Conservation (phyloP, 306 rosid species). For the Malus domestica region DNA sequence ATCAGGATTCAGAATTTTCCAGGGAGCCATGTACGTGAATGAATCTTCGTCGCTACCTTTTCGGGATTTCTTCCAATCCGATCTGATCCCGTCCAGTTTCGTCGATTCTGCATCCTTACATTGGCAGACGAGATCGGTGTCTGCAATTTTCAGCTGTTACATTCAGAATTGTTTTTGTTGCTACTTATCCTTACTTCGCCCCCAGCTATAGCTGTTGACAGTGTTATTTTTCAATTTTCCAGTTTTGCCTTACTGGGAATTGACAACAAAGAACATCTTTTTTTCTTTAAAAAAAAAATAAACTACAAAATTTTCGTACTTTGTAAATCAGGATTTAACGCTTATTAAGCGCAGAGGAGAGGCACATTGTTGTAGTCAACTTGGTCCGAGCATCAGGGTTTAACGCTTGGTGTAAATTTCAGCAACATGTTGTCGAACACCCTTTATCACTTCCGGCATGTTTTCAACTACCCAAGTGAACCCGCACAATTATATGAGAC, state of each 20-base stretch:
- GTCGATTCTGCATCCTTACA: background rate
- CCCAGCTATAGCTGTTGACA: too few relatives aligned
- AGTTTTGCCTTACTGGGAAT: background rate
- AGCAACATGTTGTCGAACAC: background rate
- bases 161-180: background rate
- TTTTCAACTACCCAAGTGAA: background rate
- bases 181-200: background rate
- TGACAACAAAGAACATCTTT: background rate
- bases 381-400: too few relatives aligned
- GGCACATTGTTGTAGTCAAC: background rate
- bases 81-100: background rate
- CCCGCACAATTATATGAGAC: background rate
- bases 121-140: too few relatives aligned
- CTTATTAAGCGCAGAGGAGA: too few relatives aligned
- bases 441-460: background rate
- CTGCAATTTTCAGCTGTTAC: too few relatives aligned
- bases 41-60: background rate
- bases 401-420: too few relatives aligned
- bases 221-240: background rate
- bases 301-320: too few relatives aligned
- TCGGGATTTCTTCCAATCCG: background rate
- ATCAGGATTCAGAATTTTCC: background rate
- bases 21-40: background rate
- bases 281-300: too few relatives aligned
- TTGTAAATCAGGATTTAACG: too few relatives aligned